These are phyloP conservation scores for Populus pruinosa DNA, from an alignment of 345 rosid species.

Conservation along the genomic window DNA sequence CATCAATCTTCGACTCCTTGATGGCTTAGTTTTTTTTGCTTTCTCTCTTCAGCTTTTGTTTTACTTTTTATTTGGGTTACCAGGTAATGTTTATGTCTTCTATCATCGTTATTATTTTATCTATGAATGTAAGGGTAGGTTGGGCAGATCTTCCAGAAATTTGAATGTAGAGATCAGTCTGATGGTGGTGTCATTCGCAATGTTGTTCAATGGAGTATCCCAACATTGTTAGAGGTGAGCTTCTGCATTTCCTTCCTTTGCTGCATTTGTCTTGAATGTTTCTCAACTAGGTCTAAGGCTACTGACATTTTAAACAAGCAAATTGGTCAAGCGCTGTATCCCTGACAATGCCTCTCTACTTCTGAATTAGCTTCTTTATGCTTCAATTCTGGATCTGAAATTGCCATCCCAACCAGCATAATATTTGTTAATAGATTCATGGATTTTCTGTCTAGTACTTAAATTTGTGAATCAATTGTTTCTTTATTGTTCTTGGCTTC, in stretches of 20 bases:
- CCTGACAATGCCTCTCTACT: neutral
- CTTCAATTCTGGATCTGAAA: neutral
- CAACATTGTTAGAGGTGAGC: conserved; percentile 67
- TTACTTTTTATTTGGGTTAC: neutral
- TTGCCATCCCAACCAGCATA: neutral
- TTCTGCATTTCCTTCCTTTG: conserved; percentile 11
- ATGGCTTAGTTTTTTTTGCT: neutral
- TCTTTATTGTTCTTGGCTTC: neutral
- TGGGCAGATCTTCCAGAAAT: conserved; percentile 83
- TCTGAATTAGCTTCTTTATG: neutral
- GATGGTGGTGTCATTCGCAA: conserved; percentile 66
- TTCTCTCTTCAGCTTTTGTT: neutral
- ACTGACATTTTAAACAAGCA: neutral
- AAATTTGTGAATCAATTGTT: too few relatives aligned
- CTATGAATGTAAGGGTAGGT: conserved; percentile 40
- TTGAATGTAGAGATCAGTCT: conserved; percentile 55
- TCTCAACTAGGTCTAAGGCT: neutral
- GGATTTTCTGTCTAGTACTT: neutral
- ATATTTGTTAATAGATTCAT: neutral
- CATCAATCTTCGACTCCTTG: neutral
- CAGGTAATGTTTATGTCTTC: neutral
- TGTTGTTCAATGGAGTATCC: conserved; percentile 84
- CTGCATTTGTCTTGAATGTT: conserved; percentile 9
- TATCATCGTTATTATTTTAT: neutral
- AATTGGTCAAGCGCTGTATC: neutral